phyloP scores from a whole-genome alignment of 371 early-diverging fungal species.

The Apophysomyces elegans region DNA sequence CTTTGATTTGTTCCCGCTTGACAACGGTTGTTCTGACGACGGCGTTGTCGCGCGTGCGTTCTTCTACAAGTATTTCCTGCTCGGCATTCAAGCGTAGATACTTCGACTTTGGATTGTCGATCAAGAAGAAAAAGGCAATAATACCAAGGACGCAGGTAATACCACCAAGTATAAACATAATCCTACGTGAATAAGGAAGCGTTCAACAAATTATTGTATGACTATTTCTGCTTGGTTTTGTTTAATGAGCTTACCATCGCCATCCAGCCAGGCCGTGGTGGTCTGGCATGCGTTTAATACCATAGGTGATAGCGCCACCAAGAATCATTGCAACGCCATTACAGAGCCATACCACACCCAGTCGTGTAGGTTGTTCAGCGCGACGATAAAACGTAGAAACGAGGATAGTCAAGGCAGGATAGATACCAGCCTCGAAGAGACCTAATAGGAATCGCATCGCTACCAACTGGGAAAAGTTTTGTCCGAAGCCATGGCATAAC shows the following conservation, averaged over 20 bases:
- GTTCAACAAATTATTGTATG: not conserved
- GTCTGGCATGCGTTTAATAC: conserved; percentile 50
- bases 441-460: conserved; percentile 45
- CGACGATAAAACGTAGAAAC: conserved; percentile 45
- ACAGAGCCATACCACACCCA: conserved; percentile 39
- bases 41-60: conserved; percentile 36
- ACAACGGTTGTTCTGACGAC: conserved; percentile 27
- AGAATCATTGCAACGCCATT: conserved; percentile 57
- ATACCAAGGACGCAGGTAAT: conserved; percentile 26
- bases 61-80: conserved; percentile 34
- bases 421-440: conserved; percentile 32
- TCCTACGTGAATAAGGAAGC: conserved; percentile 16
- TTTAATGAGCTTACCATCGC: conserved; percentile 54
- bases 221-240: conserved; percentile 17
- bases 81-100: conserved; percentile 28
- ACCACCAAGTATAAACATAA: conserved; percentile 34
- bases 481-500: conserved; percentile 21
- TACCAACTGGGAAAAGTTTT: conserved; percentile 17
- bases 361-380: conserved; percentile 38
- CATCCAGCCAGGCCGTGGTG: conserved; percentile 45
- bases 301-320: conserved; percentile 67
- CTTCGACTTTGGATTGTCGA: conserved; percentile 34
- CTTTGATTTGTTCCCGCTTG: conserved; percentile 35
- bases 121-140: conserved; percentile 31
- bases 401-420: conserved; percentile 34